Evolutionary conservation across 1,284 basidiomycete genomes (phyloP), one percentile per base, ranked within the genome.

Genomic region (Vanrija pseudolonga): DNA sequence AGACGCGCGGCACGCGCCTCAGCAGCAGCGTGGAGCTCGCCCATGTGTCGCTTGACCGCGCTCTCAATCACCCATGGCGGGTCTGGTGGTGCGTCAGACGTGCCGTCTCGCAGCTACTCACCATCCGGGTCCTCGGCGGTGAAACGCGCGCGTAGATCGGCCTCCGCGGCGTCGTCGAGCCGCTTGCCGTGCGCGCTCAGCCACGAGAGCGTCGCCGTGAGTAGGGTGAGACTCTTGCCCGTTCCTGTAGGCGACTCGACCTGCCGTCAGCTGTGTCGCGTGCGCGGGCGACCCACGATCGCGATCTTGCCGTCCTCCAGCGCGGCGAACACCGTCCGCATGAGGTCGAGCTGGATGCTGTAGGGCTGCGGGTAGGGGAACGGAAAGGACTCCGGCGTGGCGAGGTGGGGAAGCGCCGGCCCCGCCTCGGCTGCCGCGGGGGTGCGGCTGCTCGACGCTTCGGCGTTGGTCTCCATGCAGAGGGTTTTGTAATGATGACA

Each of bases 351-450:
- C 73, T 98, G 95, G 59, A 96, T 96, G 17, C 80, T 74, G 74
- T 98, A 98, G 0, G 94, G 94, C 3, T 81, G 78, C 7, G 83
- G 76, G 67, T 87, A 94, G 0, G 91, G 91, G 70, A 96, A 95
- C 0, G 83, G 77, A 66, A 93, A 94, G 0, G 67, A 63, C 0
- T 74, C 67, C 0, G 90, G 90, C 0, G 86, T 86, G 0, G 82
- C 73, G 79, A 49, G 50, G 26, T 22, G 54, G 3, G 58, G 58
- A 0, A 60, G 42, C 39, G 39, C n/a, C 2, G 39, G n/a, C 17
- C 39, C 39, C 11, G 2, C 39, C 39, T n/a, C 19, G 39, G n/a
- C n/a, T 3, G n/a, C 39, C 15, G n/a, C 39, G 1, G 17, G 11
- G 3, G n/a, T n/a, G n/a, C 39, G 39, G n/a, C n/a, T 18, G n/a